Evolutionary conservation across 768 basidiomycete genomes (phyloP).

Genomic region (Dendrothele bispora): DNA sequence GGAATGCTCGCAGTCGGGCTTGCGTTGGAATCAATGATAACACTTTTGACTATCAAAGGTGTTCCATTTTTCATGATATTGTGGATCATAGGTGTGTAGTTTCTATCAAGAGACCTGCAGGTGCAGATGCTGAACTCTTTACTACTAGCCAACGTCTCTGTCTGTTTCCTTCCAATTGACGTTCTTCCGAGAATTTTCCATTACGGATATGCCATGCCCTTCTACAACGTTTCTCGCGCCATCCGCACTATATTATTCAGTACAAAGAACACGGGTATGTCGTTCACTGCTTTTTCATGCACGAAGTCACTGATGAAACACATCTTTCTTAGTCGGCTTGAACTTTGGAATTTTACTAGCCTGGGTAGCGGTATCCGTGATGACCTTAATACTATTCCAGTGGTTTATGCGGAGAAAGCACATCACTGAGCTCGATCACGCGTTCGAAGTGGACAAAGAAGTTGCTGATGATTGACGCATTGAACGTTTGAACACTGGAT

Average conservation of each 20-base stretch:
- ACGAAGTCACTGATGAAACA: background rate
- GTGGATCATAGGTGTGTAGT: constrained; percentile 59
- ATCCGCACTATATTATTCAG: constrained; percentile 64
- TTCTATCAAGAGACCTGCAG: too few species aligned
- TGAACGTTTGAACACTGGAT: too few species aligned
- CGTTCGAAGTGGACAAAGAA: constrained; percentile 3
- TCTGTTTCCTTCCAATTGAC: constrained; percentile 56
- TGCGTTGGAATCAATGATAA: constrained; percentile 59
- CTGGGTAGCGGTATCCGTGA: constrained; percentile 3
- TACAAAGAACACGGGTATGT: constrained; percentile 59
- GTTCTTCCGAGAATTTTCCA: constrained; percentile 56
- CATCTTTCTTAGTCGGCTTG: constrained; percentile 47
- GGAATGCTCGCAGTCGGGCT: constrained; percentile 61
- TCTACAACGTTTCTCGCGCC: constrained; percentile 67
- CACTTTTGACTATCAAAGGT: constrained; percentile 50
- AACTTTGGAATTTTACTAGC: constrained; percentile 60
- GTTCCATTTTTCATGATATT: constrained; percentile 61
- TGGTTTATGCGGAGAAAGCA: constrained; percentile 7
- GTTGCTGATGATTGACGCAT: constrained; percentile 3
- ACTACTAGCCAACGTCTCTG: constrained; percentile 54
- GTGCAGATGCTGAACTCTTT: background rate
- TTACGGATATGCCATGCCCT: constrained; percentile 71
- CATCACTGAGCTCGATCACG: constrained; percentile 5
- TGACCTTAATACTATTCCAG: constrained; percentile 7
- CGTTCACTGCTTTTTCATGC: background rate